A percentile compares a stretch with the other conserved stretches of the same genome.
Evolutionary conservation across 2,329 filamentous ascomycete genomes (phyloP).

Genomic region (Aspergillus brunneoviolaceus): DNA sequence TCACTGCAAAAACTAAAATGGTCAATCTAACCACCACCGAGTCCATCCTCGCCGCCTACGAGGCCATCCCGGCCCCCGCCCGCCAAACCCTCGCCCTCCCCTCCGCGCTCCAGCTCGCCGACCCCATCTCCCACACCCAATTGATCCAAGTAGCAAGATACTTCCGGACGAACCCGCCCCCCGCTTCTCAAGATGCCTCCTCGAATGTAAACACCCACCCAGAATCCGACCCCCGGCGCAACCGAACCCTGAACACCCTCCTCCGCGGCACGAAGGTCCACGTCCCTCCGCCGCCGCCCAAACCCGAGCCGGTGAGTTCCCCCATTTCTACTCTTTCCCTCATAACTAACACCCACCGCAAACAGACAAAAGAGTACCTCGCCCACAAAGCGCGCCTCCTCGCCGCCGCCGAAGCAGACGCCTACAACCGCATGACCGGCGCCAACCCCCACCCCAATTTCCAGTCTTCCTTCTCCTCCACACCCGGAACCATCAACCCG

Average conservation of each 20-base stretch:
- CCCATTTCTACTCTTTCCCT: constrained; percentile 12
- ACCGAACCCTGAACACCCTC: constrained; percentile 63
- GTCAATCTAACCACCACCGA: constrained; percentile 44
- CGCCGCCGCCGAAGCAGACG: constrained; percentile 74
- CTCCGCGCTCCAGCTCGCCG: constrained; percentile 25
- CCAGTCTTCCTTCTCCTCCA: too few relatives aligned
- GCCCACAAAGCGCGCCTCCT: constrained; percentile 83
- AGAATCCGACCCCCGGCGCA: too few relatives aligned
- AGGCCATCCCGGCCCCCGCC: constrained; percentile 32
- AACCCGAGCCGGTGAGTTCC: constrained; percentile 68
- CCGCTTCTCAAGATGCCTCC: not conserved
- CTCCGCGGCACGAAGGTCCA: constrained; percentile 72
- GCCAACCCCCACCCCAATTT: too few relatives aligned
- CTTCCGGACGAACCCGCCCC: constrained; percentile 18
- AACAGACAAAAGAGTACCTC: constrained; percentile 65
- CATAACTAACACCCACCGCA: not conserved
- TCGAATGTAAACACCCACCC: not conserved
- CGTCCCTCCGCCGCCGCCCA: constrained; percentile 74
- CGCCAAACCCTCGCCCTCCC: constrained; percentile 39
- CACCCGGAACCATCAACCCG: constrained; percentile 12
- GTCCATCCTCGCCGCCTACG: constrained; percentile 40
- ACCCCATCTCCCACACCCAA: constrained; percentile 45
- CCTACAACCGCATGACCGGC: constrained; percentile 76
- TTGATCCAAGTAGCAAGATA: constrained; percentile 39
- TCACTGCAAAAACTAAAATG: constrained; percentile 28